phyloP scores from a whole-genome alignment of 805 yeast species.

The Spathaspora sp. region DNA sequence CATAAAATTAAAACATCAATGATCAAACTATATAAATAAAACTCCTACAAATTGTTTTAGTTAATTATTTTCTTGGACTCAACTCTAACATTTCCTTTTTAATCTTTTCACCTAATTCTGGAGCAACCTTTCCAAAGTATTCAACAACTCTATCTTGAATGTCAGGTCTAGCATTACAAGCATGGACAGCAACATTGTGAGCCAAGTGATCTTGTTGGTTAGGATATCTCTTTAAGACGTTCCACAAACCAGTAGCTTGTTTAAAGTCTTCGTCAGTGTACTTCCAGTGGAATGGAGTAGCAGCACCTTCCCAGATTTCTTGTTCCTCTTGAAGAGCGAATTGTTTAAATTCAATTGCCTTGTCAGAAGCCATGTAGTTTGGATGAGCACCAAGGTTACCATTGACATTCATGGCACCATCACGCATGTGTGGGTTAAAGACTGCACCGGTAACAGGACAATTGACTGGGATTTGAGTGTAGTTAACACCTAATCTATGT shows the following conservation, averaged over 20 bases:
- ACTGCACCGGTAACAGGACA: constrained; percentile 58
- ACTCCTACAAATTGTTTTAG: not conserved
- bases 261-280: constrained; percentile 68
- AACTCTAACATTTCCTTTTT: constrained; percentile 57
- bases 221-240: constrained; percentile 69
- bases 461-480: constrained; percentile 83
- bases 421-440: constrained; percentile 69
- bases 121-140: constrained; percentile 70
- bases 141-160: constrained; percentile 78
- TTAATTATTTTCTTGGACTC: constrained; percentile 36
- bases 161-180: constrained; percentile 60
- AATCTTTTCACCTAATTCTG: constrained; percentile 63
- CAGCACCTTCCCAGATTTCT: constrained; percentile 80
- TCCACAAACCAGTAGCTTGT: constrained; percentile 77
- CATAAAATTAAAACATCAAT: not conserved
- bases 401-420: constrained; percentile 65
- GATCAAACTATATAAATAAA: not conserved
- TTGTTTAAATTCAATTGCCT: constrained; percentile 45
- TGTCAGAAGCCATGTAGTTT: constrained; percentile 62
- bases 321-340: constrained; percentile 58
- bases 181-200: constrained; percentile 80
- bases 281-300: constrained; percentile 84
- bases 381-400: constrained; percentile 75
- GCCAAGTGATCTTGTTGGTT: constrained; percentile 84
- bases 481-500: constrained; percentile 72